Base-by-base conservation (phyloP, 176 grass and related monocot genomes). In the Leersia perrieri region DNA sequence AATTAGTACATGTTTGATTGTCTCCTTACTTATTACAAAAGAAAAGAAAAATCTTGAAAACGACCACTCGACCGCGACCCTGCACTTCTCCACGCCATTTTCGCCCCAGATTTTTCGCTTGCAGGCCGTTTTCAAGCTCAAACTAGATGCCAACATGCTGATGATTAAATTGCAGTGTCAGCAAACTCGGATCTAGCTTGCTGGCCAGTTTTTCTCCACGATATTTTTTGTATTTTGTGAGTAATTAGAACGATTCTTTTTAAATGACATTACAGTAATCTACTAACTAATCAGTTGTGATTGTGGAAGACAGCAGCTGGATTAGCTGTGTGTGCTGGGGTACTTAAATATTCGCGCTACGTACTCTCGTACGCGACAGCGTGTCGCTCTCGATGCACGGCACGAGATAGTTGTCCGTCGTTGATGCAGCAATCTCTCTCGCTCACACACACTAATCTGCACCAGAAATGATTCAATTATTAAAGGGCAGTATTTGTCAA, bases 21-120 rank as follows among this genome's bases (percentile, higher is more conserved):
- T 26, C 73, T 74, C 30, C 58, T 86, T 78, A 74, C 73, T 90
- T 86, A 86, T 62, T 66, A 73, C 60, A 74, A 79, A 90, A 63
- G 73, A 74, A 82, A 86, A 61, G 29, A 66, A 1, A 1, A 25
- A 68, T 10, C 7, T 13, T 16, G 83, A 90, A 5, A 78, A 73
- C 5, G 88, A 86, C 35, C 23, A 2, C 32, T n/a, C 15, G 78
- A 82, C 49, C 1, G 45, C 22, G 73, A 86, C 73, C 47, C 49
- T 67, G 66, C 58, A 85, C 41, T 81, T 28, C 77, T 74, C n/a
- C 60, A 68, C 70, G 60, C 77, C 15, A 58, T 45, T 40, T 40
- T 78, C 35, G 11, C 9, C 11, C 57, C 66, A 44, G 29, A 28
- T 44, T 68, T 68, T 73, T 36, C 39, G 29, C 60, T 70, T 57